Conservation (phyloP, 331 rosid genomes). For the Ulmus americana region DNA sequence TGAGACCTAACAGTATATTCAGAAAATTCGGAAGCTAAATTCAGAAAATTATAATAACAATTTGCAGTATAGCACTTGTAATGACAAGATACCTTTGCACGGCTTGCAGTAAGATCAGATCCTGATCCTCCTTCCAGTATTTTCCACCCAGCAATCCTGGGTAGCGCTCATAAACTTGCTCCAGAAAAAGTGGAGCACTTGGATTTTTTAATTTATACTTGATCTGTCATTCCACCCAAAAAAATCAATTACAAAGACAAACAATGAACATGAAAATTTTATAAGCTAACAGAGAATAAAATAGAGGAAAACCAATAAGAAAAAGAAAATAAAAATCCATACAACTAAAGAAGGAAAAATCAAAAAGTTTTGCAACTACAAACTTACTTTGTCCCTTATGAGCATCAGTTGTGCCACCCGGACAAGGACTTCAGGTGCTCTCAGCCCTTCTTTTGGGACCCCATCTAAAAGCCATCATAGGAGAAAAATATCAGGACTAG, state of each 20-base stretch:
- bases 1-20: not conserved
- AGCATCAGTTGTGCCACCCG: constrained; percentile 72
- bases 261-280: not conserved
- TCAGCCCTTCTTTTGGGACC: constrained; percentile 96
- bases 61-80: not conserved
- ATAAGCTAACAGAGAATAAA: not conserved
- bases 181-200: constrained; percentile 53
- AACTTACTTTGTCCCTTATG: constrained; percentile 76
- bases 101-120: constrained; percentile 58
- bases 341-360: not conserved
- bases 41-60: not conserved
- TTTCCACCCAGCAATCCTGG: constrained; percentile 76
- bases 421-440: constrained; percentile 83
- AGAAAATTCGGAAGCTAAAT: constrained; percentile 1
- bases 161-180: constrained; percentile 64
- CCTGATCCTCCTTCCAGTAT: constrained; percentile 91
- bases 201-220: constrained; percentile 51
- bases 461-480: constrained; percentile 53
- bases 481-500: constrained; percentile 15
- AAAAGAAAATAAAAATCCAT: not conserved
- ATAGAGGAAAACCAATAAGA: not conserved
- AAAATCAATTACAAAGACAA: not conserved
- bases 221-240: constrained; percentile 51
- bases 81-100: constrained; percentile 60
- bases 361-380: not conserved